Base-by-base conservation (phyloP, 192 early-diverging fungal species). In the Thamnidium elegans region DNA sequence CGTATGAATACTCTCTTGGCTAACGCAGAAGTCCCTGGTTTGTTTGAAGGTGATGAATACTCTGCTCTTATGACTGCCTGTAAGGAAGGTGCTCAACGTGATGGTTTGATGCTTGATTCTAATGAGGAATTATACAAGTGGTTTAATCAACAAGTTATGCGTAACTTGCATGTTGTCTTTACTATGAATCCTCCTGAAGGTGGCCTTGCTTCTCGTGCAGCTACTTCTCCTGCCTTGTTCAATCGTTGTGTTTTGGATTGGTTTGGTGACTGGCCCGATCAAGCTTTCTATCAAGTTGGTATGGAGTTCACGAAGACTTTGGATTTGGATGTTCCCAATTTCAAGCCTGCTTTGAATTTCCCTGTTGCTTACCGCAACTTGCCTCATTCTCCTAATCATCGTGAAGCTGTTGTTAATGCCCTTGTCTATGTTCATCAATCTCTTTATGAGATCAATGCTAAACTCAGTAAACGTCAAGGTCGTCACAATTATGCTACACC, bases 181-280 rank as follows among this genome's bases (percentile, higher is more conserved):
- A 99, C 98, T 11, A 99, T 99, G 98, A 99, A 99, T 72, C 98
- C 98, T 14, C 98, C 98, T 0, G 89, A 93, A 61, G 91, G 84
- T 19, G 95, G 92, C 23, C 79, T 99, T 17, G 93, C 92, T 3
- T 88, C 89, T 17, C 89, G 95, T 31, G 94, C 96, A 0, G 96
- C 98, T 15, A 98, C 97, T 4, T 97, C 95, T 10, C 98, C 98
- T 34, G 98, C 98, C 14, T 84, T 99, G 76, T 99, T 99, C 88
- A 99, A 99, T 72, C 93, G 98, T 70, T 99, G 98, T 80, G 98
- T 99, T 47, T 78, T 99, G 26, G 94, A 99, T 79, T 99, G 98
- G 97, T 97, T 98, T 53, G 98, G 97, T 55, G 98, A 99, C 74
- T 99, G 97, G 97, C 88, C 93, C 0, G 90, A 95, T 70, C 94